These are phyloP conservation scores for Eutypella sp. DNA, from an alignment of 2,329 filamentous ascomycete species.

Conservation along the genomic window DNA sequence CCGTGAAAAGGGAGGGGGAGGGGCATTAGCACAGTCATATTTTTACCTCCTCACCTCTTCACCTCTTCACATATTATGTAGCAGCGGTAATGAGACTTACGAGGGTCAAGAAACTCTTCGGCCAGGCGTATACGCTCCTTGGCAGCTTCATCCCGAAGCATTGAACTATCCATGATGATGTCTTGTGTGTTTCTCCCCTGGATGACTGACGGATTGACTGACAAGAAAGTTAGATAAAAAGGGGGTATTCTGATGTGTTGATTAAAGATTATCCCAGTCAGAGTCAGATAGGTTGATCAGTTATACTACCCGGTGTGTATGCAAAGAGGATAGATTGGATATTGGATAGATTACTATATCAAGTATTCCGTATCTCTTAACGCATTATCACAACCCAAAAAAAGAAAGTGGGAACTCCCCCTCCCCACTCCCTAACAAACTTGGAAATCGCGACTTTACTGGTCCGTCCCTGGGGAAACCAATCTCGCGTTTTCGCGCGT, in stretches of 20 bases:
- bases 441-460: not conserved
- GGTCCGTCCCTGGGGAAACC: slow-evolving; percentile 1
- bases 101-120: slow-evolving; percentile 90
- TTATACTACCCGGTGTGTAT: too few species aligned
- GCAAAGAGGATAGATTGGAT: not conserved
- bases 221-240: slow-evolving; percentile 1
- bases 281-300: not conserved
- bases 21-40: too few species aligned
- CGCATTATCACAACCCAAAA: not conserved
- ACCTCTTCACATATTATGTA: not conserved
- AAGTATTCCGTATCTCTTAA: not conserved
- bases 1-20: not conserved
- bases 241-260: not conserved
- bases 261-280: not conserved
- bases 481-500: slow-evolving; percentile 1
- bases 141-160: slow-evolving; percentile 79
- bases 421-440: not conserved
- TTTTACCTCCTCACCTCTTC: not conserved
- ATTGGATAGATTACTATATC: not conserved
- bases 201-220: slow-evolving; percentile 16
- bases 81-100: slow-evolving; percentile 45
- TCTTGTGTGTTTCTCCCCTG: too few species aligned
- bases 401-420: not conserved
- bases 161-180: slow-evolving; percentile 73
- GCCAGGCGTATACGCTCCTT: slow-evolving; percentile 79